phyloP scores from a whole-genome alignment of 23 red algal species.

The Gracilaria gracilis region DNA sequence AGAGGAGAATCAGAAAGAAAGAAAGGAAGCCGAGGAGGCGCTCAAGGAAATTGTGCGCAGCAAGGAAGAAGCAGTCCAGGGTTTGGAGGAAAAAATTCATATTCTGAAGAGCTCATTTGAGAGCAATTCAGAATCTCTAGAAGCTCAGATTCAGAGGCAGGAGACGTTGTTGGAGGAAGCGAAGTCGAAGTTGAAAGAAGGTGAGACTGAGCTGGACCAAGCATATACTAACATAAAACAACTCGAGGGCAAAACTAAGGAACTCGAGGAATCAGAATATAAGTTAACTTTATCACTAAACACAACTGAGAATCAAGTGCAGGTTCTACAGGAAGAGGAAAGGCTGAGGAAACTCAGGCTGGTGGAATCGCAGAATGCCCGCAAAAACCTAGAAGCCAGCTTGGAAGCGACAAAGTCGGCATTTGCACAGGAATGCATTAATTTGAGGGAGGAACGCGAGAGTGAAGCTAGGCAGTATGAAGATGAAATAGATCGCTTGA shows the following conservation, averaged over 20 bases:
- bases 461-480: constrained; percentile 38
- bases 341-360: not conserved
- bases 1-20: constrained; percentile 30
- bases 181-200: not conserved
- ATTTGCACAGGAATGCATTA: constrained; percentile 9
- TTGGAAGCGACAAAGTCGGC: constrained; percentile 7
- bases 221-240: constrained; percentile 38
- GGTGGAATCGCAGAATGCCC: not conserved
- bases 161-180: constrained; percentile 11
- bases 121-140: constrained; percentile 12
- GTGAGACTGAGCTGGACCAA: not conserved
- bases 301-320: constrained; percentile 11
- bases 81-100: constrained; percentile 7
- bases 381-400: not conserved
- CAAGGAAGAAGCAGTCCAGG: constrained; percentile 19
- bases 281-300: constrained; percentile 33
- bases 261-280: constrained; percentile 6
- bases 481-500: constrained; percentile 58
- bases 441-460: constrained; percentile 11
- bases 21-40: not conserved
- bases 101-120: not conserved
- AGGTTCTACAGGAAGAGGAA: constrained; percentile 3
- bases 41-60: not conserved
- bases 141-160: constrained; percentile 6
- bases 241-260: not conserved